Conservation (phyloP, 2,329 filamentous ascomycete species). For the Monosporascus sp. region DNA sequence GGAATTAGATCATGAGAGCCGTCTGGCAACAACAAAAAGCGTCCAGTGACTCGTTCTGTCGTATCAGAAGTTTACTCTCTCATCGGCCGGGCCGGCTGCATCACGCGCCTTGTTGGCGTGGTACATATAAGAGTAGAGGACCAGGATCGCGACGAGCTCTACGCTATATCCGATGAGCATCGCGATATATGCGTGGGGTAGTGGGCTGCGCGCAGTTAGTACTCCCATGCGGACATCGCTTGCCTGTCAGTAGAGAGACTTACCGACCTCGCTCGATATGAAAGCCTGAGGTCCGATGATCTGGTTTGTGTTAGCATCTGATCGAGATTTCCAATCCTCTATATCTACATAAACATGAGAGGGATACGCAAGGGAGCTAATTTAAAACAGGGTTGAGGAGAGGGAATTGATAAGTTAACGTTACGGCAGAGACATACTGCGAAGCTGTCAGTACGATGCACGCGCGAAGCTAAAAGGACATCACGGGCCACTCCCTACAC, state of each 20-base stretch:
- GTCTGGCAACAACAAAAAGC: no score
- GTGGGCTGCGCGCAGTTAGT: conserved; percentile 10
- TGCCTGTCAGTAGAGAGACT: conserved; percentile 2
- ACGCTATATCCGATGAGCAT: no score
- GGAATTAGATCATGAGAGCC: no score
- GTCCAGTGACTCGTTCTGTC: no score
- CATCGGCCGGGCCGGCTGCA: conserved; percentile 13
- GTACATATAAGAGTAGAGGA: conserved; percentile 25
- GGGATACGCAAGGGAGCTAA: no score
- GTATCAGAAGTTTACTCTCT: no score
- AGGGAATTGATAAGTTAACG: no score
- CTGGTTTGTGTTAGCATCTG: conserved; percentile 5
- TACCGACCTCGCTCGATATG: conserved; percentile 16
- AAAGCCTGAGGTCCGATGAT: conserved; percentile 29
- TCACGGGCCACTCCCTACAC: conserved; percentile 18
- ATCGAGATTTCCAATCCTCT: not conserved
- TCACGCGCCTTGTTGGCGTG: conserved; percentile 23
- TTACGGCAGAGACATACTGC: not conserved
- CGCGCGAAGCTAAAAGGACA: not conserved
- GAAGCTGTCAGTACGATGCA: not conserved
- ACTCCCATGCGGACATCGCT: not conserved
- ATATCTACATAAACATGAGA: no score
- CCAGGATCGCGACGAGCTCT: conserved; percentile 12
- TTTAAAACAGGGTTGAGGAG: no score
- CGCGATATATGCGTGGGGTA: conserved; percentile 23